Percentiles rank a stretch among this genome's conserved stretches.
phyloP scores from a whole-genome alignment of 306 rosid species.

The Trifolium repens region DNA sequence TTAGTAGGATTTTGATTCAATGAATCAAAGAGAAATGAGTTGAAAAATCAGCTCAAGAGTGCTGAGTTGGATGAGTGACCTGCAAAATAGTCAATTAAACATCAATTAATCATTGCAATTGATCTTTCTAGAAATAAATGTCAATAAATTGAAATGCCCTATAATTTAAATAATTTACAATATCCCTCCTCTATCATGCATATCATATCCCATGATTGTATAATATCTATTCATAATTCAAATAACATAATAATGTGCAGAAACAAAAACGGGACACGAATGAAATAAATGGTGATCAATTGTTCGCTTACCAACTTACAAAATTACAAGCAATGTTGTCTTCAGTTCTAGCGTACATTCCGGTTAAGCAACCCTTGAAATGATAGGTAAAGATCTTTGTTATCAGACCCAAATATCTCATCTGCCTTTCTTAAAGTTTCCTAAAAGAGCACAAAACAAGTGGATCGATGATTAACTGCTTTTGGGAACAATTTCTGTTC shows the following conservation, averaged over 20 bases:
- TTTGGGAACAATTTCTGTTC: slow-evolving; percentile 30
- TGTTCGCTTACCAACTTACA: slow-evolving; percentile 49
- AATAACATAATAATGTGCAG: no score
- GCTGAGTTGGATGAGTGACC: slow-evolving; percentile 44
- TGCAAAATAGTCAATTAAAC: slow-evolving; percentile 42
- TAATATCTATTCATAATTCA: no score
- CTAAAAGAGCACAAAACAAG: slow-evolving; percentile 51
- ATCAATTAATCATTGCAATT: slow-evolving; percentile 32
- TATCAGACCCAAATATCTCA: slow-evolving; percentile 93
- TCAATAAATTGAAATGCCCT: no score
- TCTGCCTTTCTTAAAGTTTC: slow-evolving; percentile 96
- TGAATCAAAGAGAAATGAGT: slow-evolving; percentile 27
- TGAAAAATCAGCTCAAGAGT: slow-evolving; percentile 37
- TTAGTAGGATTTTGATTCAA: slow-evolving; percentile 42
- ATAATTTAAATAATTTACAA: no score
- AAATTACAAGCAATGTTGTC: slow-evolving; percentile 42
- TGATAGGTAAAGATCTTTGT: slow-evolving; percentile 87
- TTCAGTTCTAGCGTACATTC: slow-evolving; percentile 61
- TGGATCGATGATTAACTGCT: slow-evolving; percentile 31
- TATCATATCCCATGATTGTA: no score
- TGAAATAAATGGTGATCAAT: slow-evolving; percentile 29
- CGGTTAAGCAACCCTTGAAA: slow-evolving; percentile 95
- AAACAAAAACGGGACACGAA: neutral
- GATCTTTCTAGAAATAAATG: neutral
- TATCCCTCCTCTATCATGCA: no score